Evolutionary conservation across 2,329 filamentous ascomycete species (phyloP).

Genomic region (Fusarium bactridioides): DNA sequence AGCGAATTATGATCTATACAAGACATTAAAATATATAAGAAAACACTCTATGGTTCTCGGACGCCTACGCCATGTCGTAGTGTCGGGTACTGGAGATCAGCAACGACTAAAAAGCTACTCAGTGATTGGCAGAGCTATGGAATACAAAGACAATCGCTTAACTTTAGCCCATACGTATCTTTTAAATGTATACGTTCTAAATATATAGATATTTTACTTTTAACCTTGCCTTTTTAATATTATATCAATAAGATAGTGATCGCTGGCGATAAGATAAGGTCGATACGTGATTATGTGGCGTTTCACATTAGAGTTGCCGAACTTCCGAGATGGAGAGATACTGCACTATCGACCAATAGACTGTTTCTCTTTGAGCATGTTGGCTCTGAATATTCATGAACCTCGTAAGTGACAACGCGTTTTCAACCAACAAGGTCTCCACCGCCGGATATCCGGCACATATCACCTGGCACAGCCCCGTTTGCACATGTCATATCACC

Average conservation of each 20-base stretch:
- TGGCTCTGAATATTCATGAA: not conserved
- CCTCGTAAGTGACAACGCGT: not conserved
- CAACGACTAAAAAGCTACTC: not conserved
- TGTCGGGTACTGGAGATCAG: not conserved
- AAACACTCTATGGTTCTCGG: rapidly evolving
- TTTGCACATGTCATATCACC: not conserved
- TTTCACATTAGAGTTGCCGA: not conserved
- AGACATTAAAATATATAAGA: rapidly evolving
- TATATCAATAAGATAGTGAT: too few species aligned
- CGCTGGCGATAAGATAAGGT: not conserved
- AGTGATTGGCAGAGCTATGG: too few species aligned
- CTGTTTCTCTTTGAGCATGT: not conserved
- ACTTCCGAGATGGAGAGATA: not conserved
- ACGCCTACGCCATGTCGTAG: not conserved
- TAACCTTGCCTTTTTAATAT: too few species aligned
- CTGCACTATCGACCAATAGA: not conserved
- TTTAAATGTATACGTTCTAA: rapidly evolving
- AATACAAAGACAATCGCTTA: too few species aligned
- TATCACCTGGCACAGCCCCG: not conserved
- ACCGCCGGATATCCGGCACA: not conserved
- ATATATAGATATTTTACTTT: rapidly evolving
- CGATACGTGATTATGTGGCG: not conserved
- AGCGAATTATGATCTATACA: rapidly evolving
- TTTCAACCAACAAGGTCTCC: not conserved
- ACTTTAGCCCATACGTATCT: rapidly evolving